These are phyloP conservation scores for Vaccinium myrtillus DNA, from an alignment of 148 eudicot species.

Conservation along the genomic window DNA sequence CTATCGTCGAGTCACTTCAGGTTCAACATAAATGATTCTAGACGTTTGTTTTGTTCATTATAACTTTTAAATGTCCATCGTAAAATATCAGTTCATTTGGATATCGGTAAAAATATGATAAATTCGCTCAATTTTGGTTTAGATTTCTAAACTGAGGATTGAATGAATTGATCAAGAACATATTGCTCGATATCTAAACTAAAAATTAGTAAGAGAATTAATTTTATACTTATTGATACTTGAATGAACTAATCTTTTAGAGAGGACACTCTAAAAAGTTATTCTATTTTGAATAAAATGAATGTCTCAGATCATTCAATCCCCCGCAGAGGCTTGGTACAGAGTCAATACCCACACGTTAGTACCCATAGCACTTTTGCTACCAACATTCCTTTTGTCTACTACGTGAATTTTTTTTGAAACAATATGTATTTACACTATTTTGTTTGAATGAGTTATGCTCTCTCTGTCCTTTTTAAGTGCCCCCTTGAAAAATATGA, in stretches of 20 bases:
- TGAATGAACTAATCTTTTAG: too few relatives aligned
- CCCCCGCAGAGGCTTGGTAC: not conserved
- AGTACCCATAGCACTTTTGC: not conserved
- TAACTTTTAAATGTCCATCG: not conserved
- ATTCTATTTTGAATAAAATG: too few relatives aligned
- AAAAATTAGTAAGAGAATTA: too few relatives aligned
- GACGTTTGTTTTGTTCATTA: not conserved
- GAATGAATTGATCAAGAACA: too few relatives aligned
- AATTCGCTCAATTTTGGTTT: not conserved
- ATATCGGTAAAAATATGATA: not conserved
- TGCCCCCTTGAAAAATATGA: too few relatives aligned
- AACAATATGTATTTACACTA: too few relatives aligned
- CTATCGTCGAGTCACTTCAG: not conserved
- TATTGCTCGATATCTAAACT: too few relatives aligned
- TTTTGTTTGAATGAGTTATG: too few relatives aligned
- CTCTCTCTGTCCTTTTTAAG: too few relatives aligned
- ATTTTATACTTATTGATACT: too few relatives aligned
- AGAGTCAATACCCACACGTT: not conserved
- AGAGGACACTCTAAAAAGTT: too few relatives aligned
- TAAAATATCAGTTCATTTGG: not conserved
- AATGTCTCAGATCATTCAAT: not conserved
- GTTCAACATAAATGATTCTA: not conserved
- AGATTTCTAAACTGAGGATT: too few relatives aligned
- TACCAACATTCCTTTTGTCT: not conserved
- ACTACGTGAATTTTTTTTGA: not conserved